These are phyloP conservation scores for Madurella mycetomatis DNA, from an alignment of 2,329 filamentous ascomycete genomes.

Conservation along the genomic window DNA sequence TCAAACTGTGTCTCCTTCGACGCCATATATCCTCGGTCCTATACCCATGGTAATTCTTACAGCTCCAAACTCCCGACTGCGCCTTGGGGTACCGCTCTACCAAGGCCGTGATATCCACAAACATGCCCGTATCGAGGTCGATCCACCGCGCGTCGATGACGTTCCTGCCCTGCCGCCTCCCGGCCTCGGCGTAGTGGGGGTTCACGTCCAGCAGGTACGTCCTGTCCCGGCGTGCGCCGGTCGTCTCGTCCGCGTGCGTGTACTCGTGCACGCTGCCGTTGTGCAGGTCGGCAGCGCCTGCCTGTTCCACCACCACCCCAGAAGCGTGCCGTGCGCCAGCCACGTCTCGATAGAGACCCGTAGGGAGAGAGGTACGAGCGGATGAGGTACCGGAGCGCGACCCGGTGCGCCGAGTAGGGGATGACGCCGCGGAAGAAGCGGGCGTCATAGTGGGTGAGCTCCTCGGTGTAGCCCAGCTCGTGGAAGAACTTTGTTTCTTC, in stretches of 20 bases:
- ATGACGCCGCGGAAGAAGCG: slow-evolving; percentile 65
- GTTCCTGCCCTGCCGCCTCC: slow-evolving; percentile 64
- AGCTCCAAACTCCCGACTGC: slow-evolving; percentile 65
- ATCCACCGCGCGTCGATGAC: slow-evolving; percentile 85
- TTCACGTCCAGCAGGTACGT: slow-evolving; percentile 74
- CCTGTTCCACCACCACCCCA: slow-evolving; percentile 88
- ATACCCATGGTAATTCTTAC: slow-evolving; percentile 77
- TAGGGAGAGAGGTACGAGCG: slow-evolving; percentile 69
- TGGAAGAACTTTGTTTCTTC: slow-evolving; percentile 57
- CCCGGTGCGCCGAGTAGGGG: slow-evolving; percentile 60
- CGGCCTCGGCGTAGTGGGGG: slow-evolving; percentile 59
- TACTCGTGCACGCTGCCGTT: slow-evolving; percentile 66
- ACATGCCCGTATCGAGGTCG: slow-evolving; percentile 69
- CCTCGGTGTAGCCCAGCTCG: slow-evolving; percentile 57
- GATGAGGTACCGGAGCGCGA: slow-evolving; percentile 64
- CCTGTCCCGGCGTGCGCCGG: slow-evolving; percentile 23
- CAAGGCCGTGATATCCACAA: slow-evolving; percentile 77
- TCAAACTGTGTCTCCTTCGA: slow-evolving; percentile 71
- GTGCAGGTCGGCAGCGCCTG: slow-evolving; percentile 55
- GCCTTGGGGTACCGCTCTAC: slow-evolving; percentile 59
- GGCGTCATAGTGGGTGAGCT: slow-evolving; percentile 67
- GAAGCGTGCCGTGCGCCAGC: slow-evolving; percentile 78
- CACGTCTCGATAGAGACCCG: slow-evolving; percentile 69
- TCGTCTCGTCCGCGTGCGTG: slow-evolving; percentile 39
- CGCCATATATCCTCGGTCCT: slow-evolving; percentile 65